phyloP scores from a whole-genome alignment of 2,329 filamentous ascomycete species.

The Aspergillus amoenus region DNA sequence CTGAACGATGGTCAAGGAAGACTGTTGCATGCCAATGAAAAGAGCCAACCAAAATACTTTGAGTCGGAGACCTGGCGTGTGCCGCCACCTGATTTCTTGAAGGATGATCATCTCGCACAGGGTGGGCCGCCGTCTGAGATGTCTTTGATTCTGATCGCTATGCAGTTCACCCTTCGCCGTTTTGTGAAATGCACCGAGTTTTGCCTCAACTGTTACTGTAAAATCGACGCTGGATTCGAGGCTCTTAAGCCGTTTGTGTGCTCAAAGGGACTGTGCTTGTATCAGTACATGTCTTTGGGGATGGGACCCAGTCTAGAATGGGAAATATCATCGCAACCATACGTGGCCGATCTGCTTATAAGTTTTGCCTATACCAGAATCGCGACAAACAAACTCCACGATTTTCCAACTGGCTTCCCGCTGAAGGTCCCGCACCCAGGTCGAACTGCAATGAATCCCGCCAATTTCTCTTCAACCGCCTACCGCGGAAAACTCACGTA shows the following conservation, averaged over 20 bases:
- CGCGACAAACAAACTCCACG: conserved; percentile 39
- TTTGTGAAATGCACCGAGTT: conserved; percentile 81
- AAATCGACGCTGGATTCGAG: conserved; percentile 60
- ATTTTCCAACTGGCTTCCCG: conserved; percentile 59
- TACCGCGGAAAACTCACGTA: not conserved
- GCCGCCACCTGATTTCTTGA: conserved; percentile 44
- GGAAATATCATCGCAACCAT: conserved; percentile 75
- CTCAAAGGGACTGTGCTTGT: conserved; percentile 71
- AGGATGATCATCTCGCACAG: conserved; percentile 51
- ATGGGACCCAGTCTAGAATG: conserved; percentile 83
- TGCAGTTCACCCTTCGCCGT: conserved; percentile 76
- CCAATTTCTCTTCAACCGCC: no score
- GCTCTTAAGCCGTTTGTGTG: conserved; percentile 67
- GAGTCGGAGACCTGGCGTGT: conserved; percentile 24
- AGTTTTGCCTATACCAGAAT: conserved; percentile 74
- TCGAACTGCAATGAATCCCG: not conserved
- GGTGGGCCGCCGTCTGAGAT: conserved; percentile 27
- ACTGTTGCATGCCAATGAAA: conserved; percentile 12
- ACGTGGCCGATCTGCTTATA: conserved; percentile 79
- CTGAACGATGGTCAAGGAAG: conserved; percentile 50
- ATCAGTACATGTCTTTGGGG: conserved; percentile 83
- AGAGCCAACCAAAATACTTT: conserved; percentile 16
- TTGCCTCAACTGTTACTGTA: conserved; percentile 79
- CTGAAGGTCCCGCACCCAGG: conserved; percentile 49
- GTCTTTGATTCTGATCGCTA: conserved; percentile 59